Conservation (phyloP, 2,329 filamentous ascomycete genomes). For the Colletotrichum neosansevieriae region DNA sequence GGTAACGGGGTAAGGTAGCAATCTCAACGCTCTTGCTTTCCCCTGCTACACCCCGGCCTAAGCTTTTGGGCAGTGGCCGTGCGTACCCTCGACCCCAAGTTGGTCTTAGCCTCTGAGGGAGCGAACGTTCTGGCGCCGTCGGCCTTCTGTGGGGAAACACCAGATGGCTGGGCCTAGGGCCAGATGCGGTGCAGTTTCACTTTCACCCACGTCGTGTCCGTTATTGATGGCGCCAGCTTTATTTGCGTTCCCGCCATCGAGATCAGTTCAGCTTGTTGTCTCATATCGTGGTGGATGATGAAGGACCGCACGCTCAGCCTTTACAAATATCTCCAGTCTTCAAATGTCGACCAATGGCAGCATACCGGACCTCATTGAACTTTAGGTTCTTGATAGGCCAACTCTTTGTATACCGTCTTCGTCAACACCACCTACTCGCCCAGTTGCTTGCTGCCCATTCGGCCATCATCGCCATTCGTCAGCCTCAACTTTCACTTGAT, state of each 20-base stretch:
- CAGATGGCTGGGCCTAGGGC: slow-evolving; percentile 20
- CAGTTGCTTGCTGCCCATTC: too few species aligned
- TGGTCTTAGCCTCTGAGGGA: slow-evolving; percentile 26
- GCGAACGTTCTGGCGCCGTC: slow-evolving; percentile 37
- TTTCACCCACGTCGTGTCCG: slow-evolving; percentile 14
- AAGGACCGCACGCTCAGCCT: too few species aligned
- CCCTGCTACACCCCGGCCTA: slow-evolving; percentile 26
- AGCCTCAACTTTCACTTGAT: too few species aligned
- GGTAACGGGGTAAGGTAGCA: background rate
- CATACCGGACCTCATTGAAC: too few species aligned
- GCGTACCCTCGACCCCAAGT: slow-evolving; percentile 26
- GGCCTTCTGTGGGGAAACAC: slow-evolving; percentile 38
- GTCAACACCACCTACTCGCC: too few species aligned
- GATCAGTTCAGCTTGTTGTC: background rate
- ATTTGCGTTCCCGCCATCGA: background rate
- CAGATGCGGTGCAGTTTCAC: slow-evolving; percentile 5
- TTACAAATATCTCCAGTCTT: too few species aligned
- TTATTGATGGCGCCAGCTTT: slow-evolving; percentile 4
- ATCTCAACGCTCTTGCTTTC: slow-evolving; percentile 21
- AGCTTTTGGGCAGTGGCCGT: slow-evolving; percentile 36
- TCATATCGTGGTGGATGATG: background rate
- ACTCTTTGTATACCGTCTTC: too few species aligned
- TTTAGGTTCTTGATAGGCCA: too few species aligned
- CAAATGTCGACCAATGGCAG: too few species aligned
- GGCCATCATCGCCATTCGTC: too few species aligned